A percentile compares a stretch with the other conserved stretches of the same genome.
phyloP scores from a whole-genome alignment of 164 flowering plant species.

The Akebia trifoliata region DNA sequence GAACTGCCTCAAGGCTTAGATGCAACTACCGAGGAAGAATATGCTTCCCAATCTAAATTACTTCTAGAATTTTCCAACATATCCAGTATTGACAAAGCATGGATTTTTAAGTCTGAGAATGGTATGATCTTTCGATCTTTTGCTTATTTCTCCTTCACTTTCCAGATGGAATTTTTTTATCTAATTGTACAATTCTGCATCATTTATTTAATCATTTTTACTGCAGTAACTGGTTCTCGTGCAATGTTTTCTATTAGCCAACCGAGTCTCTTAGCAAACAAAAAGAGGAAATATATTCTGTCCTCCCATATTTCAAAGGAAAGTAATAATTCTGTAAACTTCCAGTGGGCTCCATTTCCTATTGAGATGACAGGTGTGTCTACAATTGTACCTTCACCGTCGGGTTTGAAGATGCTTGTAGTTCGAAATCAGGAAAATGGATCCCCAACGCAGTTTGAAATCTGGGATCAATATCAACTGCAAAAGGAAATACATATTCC shows the following conservation, averaged over 20 bases:
- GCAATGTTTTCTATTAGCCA: conserved; percentile 80
- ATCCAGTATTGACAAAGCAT: conserved; percentile 71
- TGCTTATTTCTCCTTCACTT: not conserved
- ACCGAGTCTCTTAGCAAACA: conserved; percentile 74
- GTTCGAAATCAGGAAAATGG: conserved; percentile 75
- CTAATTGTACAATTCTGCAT: not conserved
- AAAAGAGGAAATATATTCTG: conserved; percentile 52
- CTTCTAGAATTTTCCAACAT: conserved; percentile 63
- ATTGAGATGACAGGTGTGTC: conserved; percentile 77
- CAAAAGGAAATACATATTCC: conserved; percentile 81
- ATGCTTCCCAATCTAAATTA: conserved; percentile 57
- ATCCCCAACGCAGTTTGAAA: conserved; percentile 72
- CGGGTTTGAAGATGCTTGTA: conserved; percentile 77
- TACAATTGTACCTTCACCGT: conserved; percentile 76
- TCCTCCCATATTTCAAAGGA: conserved; percentile 49
- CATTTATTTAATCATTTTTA: not conserved
- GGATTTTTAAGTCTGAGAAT: conserved; percentile 54
- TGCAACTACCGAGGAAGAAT: conserved; percentile 53
- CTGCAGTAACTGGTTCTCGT: conserved; percentile 52
- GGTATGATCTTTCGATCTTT: conserved; percentile 35
- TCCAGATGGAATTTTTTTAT: not conserved
- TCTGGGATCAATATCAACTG: conserved; percentile 68
- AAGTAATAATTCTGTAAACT: conserved; percentile 33
- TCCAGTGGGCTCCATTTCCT: conserved; percentile 97
- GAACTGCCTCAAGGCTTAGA: conserved; percentile 45